Evolutionary conservation across 1,139 yeast genomes (phyloP), one percentile per base, ranked within the genome.

Genomic region (Candida sanyaensis): DNA sequence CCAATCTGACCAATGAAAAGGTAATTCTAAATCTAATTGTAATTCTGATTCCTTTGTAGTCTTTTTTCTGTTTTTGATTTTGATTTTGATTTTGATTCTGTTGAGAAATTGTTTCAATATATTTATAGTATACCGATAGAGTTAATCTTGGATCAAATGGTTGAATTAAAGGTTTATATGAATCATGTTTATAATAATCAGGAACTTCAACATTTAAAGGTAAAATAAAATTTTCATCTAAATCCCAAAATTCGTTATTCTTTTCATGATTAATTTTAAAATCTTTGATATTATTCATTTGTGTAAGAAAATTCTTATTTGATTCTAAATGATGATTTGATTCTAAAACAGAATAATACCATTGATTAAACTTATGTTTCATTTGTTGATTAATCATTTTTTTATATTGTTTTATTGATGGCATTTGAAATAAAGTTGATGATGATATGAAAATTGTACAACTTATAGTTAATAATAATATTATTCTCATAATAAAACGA

Each of bases 121-220:
- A 59, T 43, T 69, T 59, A 43, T 68, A 65, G 57, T 77, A 78
- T 1, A 75, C 62, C 2, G 72, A 68, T 17, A 77, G 49, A 4
- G 83, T 77, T 52, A 79, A 66, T 32, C 84, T 58, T 1, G 83
- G 83, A 49, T 80, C 84, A 55, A 72, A 77, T 1, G 77, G 77
- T 49, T 66, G 75, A 7, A 70, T 50, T 33, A 50, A 48, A 10
- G 71, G 69, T 46, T 50, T 54, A 9, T 31, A 43, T n/a, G 27
- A 28, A 6, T 31, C 28, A 21, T 52, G 46, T 11, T 37, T 34
- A 39, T 39, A 51, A 46, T 59, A 63, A 5, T 37, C 33, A 0
- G 73, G 73, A 10, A 65, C 47, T 5, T 50, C 30, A 1, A 69
- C 51, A 23, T 42, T 44, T 5, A 60, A 49, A 1, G 65, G 62